Evolutionary conservation across 306 rosid species (phyloP).

Genomic region (Corylus heterophylla): DNA sequence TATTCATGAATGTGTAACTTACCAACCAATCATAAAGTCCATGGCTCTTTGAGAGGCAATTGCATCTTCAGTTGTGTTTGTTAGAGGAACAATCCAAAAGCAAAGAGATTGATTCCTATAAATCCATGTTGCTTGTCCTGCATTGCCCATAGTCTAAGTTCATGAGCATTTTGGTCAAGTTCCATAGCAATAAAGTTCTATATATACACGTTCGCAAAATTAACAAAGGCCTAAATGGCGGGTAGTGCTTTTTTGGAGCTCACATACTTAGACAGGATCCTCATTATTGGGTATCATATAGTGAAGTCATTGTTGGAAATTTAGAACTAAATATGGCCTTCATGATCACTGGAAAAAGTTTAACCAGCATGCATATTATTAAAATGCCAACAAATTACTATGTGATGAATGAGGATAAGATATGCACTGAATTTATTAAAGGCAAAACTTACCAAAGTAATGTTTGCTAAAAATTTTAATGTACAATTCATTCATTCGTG

Average conservation of each 20-base stretch:
- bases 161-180: not conserved
- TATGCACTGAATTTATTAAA: too few relatives aligned
- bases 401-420: too few relatives aligned
- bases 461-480: too few relatives aligned
- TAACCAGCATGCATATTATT: too few relatives aligned
- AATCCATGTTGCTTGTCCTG: slow-evolving; percentile 64
- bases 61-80: slow-evolving; percentile 41
- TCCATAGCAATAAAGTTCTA: not conserved
- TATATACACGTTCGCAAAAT: not conserved
- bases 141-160: slow-evolving; percentile 5
- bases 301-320: not conserved
- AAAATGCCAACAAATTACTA: too few relatives aligned
- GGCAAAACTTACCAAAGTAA: too few relatives aligned
- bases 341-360: too few relatives aligned
- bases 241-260: not conserved
- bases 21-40: slow-evolving; percentile 57
- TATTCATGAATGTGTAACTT: slow-evolving; percentile 21
- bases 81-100: slow-evolving; percentile 41
- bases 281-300: not conserved
- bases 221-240: not conserved
- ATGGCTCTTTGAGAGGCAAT: slow-evolving; percentile 44
- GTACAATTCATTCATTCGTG: too few relatives aligned
- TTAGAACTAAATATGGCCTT: too few relatives aligned
- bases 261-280: not conserved
- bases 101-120: slow-evolving; percentile 52